Conservation (phyloP, 2,329 filamentous ascomycete genomes). For the Epichloe brachyelytri region DNA sequence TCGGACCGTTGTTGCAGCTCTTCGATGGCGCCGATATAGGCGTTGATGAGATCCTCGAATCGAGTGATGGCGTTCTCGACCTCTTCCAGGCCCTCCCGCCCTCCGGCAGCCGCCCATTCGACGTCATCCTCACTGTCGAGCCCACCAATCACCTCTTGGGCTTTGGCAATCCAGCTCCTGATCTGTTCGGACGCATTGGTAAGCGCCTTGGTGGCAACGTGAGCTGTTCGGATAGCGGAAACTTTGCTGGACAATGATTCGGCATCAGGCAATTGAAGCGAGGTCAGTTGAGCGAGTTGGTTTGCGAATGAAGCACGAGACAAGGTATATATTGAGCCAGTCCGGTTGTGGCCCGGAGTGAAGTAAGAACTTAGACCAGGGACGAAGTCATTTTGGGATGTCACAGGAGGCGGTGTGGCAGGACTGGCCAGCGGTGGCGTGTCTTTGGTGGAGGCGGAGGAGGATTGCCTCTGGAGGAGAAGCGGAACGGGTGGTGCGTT, state of each 20-base stretch:
- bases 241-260: slow-evolving; percentile 73
- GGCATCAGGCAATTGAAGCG: slow-evolving; percentile 77
- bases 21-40: slow-evolving; percentile 91
- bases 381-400: slow-evolving; percentile 29
- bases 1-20: slow-evolving; percentile 71
- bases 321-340: slow-evolving; percentile 86
- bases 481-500: slow-evolving; percentile 31
- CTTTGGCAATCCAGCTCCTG: slow-evolving; percentile 84
- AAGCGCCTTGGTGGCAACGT: slow-evolving; percentile 70
- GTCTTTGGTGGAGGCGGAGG: slow-evolving; percentile 26
- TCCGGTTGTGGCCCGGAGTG: slow-evolving; percentile 51
- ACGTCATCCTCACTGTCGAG: slow-evolving; percentile 94
- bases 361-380: slow-evolving; percentile 49
- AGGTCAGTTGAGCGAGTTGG: slow-evolving; percentile 84
- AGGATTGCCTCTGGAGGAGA: slow-evolving; percentile 21
- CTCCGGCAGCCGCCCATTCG: slow-evolving; percentile 87
- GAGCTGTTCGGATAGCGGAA: slow-evolving; percentile 70
- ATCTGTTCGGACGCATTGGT: slow-evolving; percentile 87
- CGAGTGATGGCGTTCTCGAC: slow-evolving; percentile 63
- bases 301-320: slow-evolving; percentile 86
- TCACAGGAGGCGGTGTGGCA: slow-evolving; percentile 14
- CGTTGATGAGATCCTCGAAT: slow-evolving; percentile 81
- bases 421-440: slow-evolving; percentile 21
- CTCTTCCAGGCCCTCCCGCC: slow-evolving; percentile 64
- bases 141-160: slow-evolving; percentile 74